Evolutionary conservation across 176 grass and related monocot species (phyloP).

Genomic region (maize (Zea mays)): Zm-B73-REFERENCE-NAM-5.0 NC_050102.1:71237001-71237500

Average conservation of each 20-base stretch:
- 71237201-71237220: slow-evolving; percentile 53
- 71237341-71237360: slow-evolving; percentile 84
- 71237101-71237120: slow-evolving; percentile 96
- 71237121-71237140: slow-evolving; percentile 63
- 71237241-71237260: slow-evolving; percentile 80
- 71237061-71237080: background rate
- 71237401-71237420: slow-evolving; percentile 93
- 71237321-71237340: slow-evolving; percentile 69
- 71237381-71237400: slow-evolving; percentile 40
- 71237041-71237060: background rate
- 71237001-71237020: slow-evolving; percentile 61
- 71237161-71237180: no score
- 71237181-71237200: no score
- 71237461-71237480: slow-evolving; percentile 79
- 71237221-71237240: slow-evolving; percentile 61
- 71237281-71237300: slow-evolving; percentile 63
- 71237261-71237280: slow-evolving; percentile 64
- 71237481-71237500: slow-evolving; percentile 51
- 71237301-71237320: slow-evolving; percentile 79
- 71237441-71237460: slow-evolving; percentile 69
- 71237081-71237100: slow-evolving; percentile 52
- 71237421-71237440: slow-evolving; percentile 97
- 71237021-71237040: slow-evolving; percentile 76
- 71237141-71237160: no score
- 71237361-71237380: slow-evolving; percentile 14